A percentile compares a stretch with the other conserved stretches of the same genome.
Conservation (phyloP, 78 protist species). For the Dictyostelium discoideum region DNA sequence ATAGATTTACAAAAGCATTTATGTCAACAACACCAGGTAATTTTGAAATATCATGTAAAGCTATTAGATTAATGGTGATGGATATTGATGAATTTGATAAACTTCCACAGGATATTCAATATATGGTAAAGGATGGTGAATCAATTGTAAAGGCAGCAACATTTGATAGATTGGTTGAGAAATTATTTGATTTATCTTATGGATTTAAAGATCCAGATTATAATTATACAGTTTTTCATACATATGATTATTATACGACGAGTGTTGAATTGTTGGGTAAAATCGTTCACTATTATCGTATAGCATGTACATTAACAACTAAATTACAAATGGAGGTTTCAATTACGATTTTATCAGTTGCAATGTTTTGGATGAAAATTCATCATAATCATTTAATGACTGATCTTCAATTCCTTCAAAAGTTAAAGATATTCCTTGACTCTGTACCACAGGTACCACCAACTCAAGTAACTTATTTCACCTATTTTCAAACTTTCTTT, state of each 20-base stretch:
- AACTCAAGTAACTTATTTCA: slow-evolving; percentile 14
- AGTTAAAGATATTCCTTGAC: slow-evolving; percentile 28
- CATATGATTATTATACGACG: slow-evolving; percentile 62
- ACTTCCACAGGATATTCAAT: slow-evolving; percentile 30
- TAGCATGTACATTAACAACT: not conserved
- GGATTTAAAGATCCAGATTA: slow-evolving; percentile 51
- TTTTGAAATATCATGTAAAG: not conserved
- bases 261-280: slow-evolving; percentile 12
- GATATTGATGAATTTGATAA: slow-evolving; percentile 40
- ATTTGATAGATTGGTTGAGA: slow-evolving; percentile 48
- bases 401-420: slow-evolving; percentile 33
- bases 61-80: not conserved
- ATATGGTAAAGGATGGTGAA: slow-evolving; percentile 39
- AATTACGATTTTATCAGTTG: slow-evolving; percentile 23
- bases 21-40: not conserved
- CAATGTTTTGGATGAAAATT: slow-evolving; percentile 78
- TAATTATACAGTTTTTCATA: slow-evolving; percentile 68
- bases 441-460: not conserved
- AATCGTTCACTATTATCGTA: slow-evolving; percentile 36
- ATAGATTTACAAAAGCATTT: not conserved
- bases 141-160: slow-evolving; percentile 38
- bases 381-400: slow-evolving; percentile 32
- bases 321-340: slow-evolving; percentile 23
- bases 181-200: slow-evolving; percentile 20
- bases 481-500: slow-evolving; percentile 44